Conservation (phyloP, 352 stramenopile genomes). For the Phytophthora pseudosyringae region DNA sequence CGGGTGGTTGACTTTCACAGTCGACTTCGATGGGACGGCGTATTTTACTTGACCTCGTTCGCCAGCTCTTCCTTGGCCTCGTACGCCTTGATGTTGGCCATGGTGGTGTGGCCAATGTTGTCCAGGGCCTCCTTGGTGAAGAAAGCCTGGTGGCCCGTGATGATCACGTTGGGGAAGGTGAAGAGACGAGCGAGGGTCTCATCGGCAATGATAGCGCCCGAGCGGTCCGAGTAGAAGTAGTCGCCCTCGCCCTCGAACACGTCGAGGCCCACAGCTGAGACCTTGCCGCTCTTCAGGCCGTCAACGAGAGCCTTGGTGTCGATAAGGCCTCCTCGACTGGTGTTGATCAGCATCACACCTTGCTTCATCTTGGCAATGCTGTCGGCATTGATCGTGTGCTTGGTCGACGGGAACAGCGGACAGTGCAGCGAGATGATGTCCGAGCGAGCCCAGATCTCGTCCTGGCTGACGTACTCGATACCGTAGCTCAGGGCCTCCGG, state of each 20-base stretch:
- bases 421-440: slow-evolving; percentile 92
- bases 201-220: slow-evolving; percentile 68
- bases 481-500: slow-evolving; percentile 44
- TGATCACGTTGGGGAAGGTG: slow-evolving; percentile 85
- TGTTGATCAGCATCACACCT: slow-evolving; percentile 92
- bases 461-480: slow-evolving; percentile 50
- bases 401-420: slow-evolving; percentile 81
- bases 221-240: slow-evolving; percentile 84
- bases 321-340: slow-evolving; percentile 85
- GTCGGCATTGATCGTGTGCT: slow-evolving; percentile 85
- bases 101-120: slow-evolving; percentile 77
- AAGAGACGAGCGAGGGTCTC: slow-evolving; percentile 77
- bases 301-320: slow-evolving; percentile 84
- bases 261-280: slow-evolving; percentile 83
- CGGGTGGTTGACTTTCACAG: no score
- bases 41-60: slow-evolving; percentile 63
- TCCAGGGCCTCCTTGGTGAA: no score
- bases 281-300: slow-evolving; percentile 80
- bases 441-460: slow-evolving; percentile 66
- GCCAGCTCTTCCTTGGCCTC: slow-evolving; percentile 44
- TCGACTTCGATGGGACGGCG: slow-evolving; percentile 5
- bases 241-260: slow-evolving; percentile 88
- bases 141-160: slow-evolving; percentile 82
- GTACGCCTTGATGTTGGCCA: slow-evolving; percentile 78
- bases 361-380: slow-evolving; percentile 90